A percentile compares a stretch with the other conserved stretches of the same genome.
Evolutionary conservation across 345 rosid genomes (phyloP).

Genomic region (Mangifera indica): DNA sequence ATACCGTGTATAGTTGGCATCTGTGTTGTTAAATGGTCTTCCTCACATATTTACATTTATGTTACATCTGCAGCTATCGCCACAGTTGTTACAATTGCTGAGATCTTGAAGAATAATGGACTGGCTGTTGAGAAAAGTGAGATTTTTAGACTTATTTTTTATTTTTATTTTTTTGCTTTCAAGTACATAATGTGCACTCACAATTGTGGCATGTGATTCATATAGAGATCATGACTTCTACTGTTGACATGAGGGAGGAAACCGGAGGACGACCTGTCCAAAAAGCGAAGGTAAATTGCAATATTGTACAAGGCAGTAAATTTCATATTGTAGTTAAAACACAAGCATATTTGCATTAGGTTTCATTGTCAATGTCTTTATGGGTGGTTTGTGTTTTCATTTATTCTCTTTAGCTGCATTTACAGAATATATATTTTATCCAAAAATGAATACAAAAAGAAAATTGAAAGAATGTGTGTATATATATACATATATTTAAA

Average conservation of each 20-base stretch:
- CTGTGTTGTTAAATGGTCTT: background rate
- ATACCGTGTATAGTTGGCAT: background rate
- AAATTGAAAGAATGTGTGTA: no score
- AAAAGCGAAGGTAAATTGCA: constrained; percentile 56
- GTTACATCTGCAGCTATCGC: constrained; percentile 50
- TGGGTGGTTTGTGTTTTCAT: background rate
- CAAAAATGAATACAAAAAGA: no score
- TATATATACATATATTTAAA: no score
- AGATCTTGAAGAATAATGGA: constrained; percentile 73
- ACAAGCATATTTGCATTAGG: background rate
- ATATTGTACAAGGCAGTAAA: background rate
- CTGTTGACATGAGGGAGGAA: constrained; percentile 61
- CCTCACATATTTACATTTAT: background rate
- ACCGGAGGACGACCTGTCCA: constrained; percentile 57
- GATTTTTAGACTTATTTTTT: constrained; percentile 4
- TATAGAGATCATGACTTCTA: constrained; percentile 52
- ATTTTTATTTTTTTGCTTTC: background rate
- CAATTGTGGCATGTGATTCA: background rate
- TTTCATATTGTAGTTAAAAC: background rate
- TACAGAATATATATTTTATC: background rate
- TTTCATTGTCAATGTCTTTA: background rate
- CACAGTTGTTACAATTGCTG: constrained; percentile 73
- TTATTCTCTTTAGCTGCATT: background rate
- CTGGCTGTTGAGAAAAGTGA: constrained; percentile 70
- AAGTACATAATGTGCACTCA: background rate